phyloP scores from a whole-genome alignment of 176 grass and related monocot genomes.

The Oryza nivara region DNA sequence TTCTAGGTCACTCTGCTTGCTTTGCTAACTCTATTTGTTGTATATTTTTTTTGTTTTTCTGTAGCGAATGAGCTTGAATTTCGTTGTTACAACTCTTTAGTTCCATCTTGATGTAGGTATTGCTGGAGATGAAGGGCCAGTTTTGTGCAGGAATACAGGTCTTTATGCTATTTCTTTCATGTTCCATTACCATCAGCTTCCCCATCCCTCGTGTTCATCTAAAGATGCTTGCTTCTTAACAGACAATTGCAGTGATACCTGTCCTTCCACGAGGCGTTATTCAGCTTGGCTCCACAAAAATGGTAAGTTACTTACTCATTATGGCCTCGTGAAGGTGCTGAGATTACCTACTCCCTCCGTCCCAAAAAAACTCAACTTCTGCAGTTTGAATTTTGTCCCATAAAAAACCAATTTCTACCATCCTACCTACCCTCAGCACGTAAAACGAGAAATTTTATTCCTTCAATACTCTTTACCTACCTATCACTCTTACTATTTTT shows the following conservation, averaged over 20 bases:
- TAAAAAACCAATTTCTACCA: no score
- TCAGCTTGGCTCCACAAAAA: slow-evolving; percentile 53
- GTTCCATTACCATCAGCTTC: slow-evolving; percentile 6
- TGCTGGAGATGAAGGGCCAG: slow-evolving; percentile 52
- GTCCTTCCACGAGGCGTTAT: slow-evolving; percentile 55
- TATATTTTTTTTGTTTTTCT: background rate
- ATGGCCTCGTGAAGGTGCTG: background rate
- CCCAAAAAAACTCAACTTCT: no score
- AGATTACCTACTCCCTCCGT: background rate
- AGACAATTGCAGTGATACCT: slow-evolving; percentile 54
- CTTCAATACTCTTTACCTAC: no score
- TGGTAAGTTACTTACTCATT: slow-evolving; percentile 26
- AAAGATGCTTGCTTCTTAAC: slow-evolving; percentile 24
- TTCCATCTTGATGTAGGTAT: slow-evolving; percentile 30
- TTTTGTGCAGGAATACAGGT: slow-evolving; percentile 55
- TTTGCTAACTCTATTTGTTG: background rate
- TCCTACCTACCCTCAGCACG: no score
- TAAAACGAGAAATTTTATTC: no score
- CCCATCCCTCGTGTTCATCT: slow-evolving; percentile 1
- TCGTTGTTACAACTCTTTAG: background rate
- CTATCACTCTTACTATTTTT: no score
- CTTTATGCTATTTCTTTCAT: background rate
- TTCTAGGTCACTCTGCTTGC: background rate
- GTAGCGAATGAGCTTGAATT: background rate
- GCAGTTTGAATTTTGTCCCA: no score